Evolutionary conservation across 1,284 basidiomycete species (phyloP).

Genomic region (Waitea zeae): DNA sequence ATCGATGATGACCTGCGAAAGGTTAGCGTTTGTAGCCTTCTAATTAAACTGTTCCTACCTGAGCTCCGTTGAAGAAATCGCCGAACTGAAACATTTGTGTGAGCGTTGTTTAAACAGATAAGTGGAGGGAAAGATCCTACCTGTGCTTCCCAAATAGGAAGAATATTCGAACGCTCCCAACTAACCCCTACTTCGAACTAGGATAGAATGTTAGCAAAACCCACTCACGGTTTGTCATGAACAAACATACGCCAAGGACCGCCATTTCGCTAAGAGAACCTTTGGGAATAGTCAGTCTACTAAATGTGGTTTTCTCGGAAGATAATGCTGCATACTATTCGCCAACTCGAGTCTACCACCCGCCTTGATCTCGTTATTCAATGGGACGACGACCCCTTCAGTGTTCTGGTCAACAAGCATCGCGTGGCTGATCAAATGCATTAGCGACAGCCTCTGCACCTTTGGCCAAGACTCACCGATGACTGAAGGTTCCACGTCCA

Average conservation of each 20-base stretch:
- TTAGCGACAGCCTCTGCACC: neutral
- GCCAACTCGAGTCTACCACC: conserved; percentile 67
- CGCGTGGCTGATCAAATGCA: conserved; percentile 40
- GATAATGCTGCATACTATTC: conserved; percentile 41
- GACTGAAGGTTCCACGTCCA: conserved; percentile 79
- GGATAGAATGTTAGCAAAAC: conserved; percentile 4
- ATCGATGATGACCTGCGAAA: conserved; percentile 57
- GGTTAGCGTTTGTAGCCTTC: neutral
- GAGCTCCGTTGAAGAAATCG: conserved; percentile 86
- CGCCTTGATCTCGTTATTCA: conserved; percentile 50
- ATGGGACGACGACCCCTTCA: conserved; percentile 60
- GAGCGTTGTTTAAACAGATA: conserved; percentile 1
- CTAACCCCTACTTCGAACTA: conserved; percentile 81
- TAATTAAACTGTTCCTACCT: conserved; percentile 19
- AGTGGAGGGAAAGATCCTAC: conserved; percentile 15
- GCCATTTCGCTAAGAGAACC: conserved; percentile 78
- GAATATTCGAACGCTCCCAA: conserved; percentile 64
- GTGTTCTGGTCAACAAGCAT: conserved; percentile 80
- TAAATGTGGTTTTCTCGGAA: conserved; percentile 1
- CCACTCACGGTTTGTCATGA: conserved; percentile 2
- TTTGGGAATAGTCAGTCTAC: conserved; percentile 12
- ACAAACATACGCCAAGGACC: conserved; percentile 46
- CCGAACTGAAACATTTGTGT: conserved; percentile 34
- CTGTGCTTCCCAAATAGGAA: conserved; percentile 87
- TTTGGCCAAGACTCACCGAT: conserved; percentile 36